A percentile compares a stretch with the other conserved stretches of the same genome.
phyloP scores from a whole-genome alignment of 108 stramenopile genomes.

The Parietichytrium sp. region DNA sequence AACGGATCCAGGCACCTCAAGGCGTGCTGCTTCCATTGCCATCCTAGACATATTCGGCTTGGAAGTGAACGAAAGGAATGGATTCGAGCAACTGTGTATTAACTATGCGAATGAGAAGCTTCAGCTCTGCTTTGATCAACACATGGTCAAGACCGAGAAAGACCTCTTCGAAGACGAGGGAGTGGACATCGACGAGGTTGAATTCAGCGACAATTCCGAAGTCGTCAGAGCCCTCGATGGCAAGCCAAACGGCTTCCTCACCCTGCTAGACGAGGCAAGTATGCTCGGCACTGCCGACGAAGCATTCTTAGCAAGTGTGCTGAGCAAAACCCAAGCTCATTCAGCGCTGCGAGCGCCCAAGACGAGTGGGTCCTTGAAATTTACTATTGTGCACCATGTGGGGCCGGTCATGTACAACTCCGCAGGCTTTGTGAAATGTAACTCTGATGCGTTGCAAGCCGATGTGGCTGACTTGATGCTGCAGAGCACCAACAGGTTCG shows the following conservation, averaged over 20 bases:
- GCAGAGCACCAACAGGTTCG: not conserved
- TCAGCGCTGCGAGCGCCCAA: not conserved
- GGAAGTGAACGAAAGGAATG: not conserved
- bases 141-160: not conserved
- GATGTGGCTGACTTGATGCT: constrained; percentile 26
- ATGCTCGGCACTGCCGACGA: not conserved
- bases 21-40: not conserved
- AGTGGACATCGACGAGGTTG: not conserved
- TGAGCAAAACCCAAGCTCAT: too few species aligned
- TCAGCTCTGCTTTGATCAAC: constrained; percentile 10
- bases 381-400: not conserved
- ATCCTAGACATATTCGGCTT: constrained; percentile 19
- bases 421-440: not conserved
- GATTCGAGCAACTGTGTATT: constrained; percentile 40
- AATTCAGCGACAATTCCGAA: not conserved
- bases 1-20: not conserved
- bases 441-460: constrained; percentile 15
- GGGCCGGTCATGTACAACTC: not conserved
- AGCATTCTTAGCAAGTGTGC: not conserved
- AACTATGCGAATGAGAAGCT: constrained; percentile 42
- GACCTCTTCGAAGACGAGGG: constrained; percentile 30
- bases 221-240: not conserved
- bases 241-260: not conserved
- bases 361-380: not conserved
- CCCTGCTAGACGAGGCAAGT: constrained; percentile 12